Evolutionary conservation across 768 basidiomycete species (phyloP), one percentile per base, ranked within the genome.

Genomic region (Lactifluus subvellereus): DNA sequence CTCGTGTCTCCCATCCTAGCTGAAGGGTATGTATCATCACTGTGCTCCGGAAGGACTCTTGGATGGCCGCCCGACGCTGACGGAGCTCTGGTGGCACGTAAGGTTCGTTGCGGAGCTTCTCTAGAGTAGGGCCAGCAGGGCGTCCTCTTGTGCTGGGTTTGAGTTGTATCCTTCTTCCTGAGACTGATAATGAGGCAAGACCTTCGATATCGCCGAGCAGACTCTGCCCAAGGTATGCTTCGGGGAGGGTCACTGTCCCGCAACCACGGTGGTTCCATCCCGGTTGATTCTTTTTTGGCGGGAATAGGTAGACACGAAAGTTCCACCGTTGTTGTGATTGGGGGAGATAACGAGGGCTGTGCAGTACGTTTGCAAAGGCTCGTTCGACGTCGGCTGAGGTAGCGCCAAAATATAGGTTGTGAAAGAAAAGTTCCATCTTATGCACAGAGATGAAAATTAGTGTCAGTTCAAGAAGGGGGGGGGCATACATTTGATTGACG

Each of bases 1-100:
- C 84, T n/a, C 84, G 77, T 62, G 84, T 86, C 67, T 78, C 74
- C 84, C 84, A 84, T 14, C 83, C 82, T 65, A 85, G 85, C 66
- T 86, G 84, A 32, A 87, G 64, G 4, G 72, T 68, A 4, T 62
- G 63, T 54, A 85, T 67, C 7, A 66, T 59, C 30, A 82, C 71
- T 8, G 47, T 40, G 18, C 67, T 64, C n/a, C 69, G 66, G 9
- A 82, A 72, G 27, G 75, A 64, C 30, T 56, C 54, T 47, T 54
- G 38, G 8, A 37, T 45, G 8, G 45, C 56, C 38, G 60, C 60
- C 18, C 57, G 51, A 30, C 43, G 60, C 53, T 58, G 30, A 10
- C 32, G 37, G 10, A 53, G 38, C 45, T 61, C 38, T 27, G 61
- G 62, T 43, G 47, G 35, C 20, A 66, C 45, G 27, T 64, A 70